Base-by-base conservation (phyloP, 139 green algal species). In the Coccomyxa sp. region DNA sequence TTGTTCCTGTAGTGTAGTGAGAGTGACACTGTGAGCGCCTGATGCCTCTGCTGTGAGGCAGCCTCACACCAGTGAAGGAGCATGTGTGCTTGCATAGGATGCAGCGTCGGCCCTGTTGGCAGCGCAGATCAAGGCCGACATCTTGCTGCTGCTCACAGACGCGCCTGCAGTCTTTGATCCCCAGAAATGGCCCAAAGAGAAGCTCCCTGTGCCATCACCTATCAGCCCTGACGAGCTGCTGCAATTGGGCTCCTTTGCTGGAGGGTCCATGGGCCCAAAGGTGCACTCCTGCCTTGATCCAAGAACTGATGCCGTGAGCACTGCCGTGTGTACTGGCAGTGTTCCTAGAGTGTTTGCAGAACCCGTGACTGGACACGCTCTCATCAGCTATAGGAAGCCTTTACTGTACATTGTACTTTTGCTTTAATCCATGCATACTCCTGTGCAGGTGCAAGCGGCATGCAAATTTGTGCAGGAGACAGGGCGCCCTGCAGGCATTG, bases 61-160 rank as follows among this genome's bases (percentile, higher is more conserved):
- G 3, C 38, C 3, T 51, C 38, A 51, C 38, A 51, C 38, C 38
- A 51, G 38, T 7, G 38, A 51, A 51, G n/a, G 38, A 51, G 38
- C 3, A 51, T 51, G 38, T 51, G 38, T 51, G 38, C 38, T 51
- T 51, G 38, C 38, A 16, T n/a, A 77, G 81, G 86, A 89, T 30
- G 74, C 79, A 76, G 82, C 86, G 12, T 85, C 82, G 1, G 82
- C 82, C 0, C 57, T 89, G 59, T 59, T 89, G 68, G 86, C 66
- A 28, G 80, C 68, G n/a, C 63, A 83, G 28, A 51, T 89, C 28
- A 30, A 58, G n/a, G 83, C 86, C 3, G 74, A 82, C 59, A 81
- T 66, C 58, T 74, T 89, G 86, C 79, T 89, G 32, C 83, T 89
- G 83, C 80, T 89, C 11, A 89, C 86, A 58, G 86, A 89, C 63